phyloP scores from a whole-genome alignment of 2,329 filamentous ascomycete species.

The Trichoderma endophyticum region DNA sequence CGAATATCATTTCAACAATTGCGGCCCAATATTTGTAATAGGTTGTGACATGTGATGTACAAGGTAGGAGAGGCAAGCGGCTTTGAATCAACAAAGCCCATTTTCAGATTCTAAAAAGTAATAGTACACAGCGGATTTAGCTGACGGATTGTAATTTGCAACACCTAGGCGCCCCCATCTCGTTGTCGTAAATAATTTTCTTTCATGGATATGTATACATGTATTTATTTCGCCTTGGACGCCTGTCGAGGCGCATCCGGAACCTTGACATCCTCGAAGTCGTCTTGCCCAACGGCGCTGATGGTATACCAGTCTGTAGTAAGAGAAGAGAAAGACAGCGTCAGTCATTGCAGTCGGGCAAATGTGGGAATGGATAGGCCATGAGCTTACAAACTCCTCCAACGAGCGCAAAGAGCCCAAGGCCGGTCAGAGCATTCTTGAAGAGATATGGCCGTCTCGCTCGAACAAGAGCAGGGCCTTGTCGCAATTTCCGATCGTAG shows the following conservation, averaged over 20 bases:
- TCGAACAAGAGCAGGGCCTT: conserved; percentile 84
- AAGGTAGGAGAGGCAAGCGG: neutral
- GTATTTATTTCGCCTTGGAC: conserved; percentile 33
- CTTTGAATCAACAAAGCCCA: neutral
- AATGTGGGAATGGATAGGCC: too few relatives aligned
- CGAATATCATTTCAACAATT: neutral
- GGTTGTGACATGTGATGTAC: neutral
- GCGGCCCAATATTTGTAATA: conserved; percentile 2
- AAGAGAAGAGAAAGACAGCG: neutral
- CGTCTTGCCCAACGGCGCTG: conserved; percentile 86
- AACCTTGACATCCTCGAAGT: conserved; percentile 92
- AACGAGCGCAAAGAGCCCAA: conserved; percentile 72
- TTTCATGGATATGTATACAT: neutral
- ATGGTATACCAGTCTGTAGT: conserved; percentile 61
- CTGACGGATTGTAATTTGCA: conserved; percentile 2
- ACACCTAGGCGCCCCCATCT: conserved; percentile 4
- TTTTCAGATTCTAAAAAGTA: neutral
- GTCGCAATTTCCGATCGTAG: conserved; percentile 84
- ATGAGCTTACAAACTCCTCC: conserved; percentile 82
- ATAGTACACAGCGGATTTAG: conserved; percentile 11
- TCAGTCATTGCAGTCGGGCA: neutral
- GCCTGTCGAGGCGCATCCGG: conserved; percentile 65
- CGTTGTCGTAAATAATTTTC: neutral
- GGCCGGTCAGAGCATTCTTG: conserved; percentile 80
- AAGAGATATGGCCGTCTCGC: conserved; percentile 88